A percentile compares a stretch with the other conserved stretches of the same genome.
These are phyloP conservation scores for Diaporthe australafricana DNA, from an alignment of 2,329 filamentous ascomycete species.

Conservation along the genomic window DNA sequence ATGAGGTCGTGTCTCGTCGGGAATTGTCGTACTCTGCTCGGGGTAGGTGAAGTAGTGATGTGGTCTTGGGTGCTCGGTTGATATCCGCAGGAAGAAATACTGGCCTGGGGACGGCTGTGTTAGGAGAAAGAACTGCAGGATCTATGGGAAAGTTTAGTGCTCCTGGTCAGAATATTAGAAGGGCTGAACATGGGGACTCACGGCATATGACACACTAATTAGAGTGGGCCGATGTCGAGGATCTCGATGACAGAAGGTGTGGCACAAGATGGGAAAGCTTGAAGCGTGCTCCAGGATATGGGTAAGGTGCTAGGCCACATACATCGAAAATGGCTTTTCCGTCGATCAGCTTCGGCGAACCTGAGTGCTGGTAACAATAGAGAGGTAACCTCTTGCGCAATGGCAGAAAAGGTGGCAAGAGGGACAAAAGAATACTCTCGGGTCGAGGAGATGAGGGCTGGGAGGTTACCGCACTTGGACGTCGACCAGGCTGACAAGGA, in stretches of 20 bases:
- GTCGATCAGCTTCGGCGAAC: constrained; percentile 17
- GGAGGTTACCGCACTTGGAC: constrained; percentile 8
- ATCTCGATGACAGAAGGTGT: constrained; percentile 37
- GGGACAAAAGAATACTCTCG: constrained; percentile 3
- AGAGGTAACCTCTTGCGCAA: not conserved
- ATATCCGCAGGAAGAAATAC: not conserved
- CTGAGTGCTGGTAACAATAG: not conserved
- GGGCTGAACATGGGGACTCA: constrained; percentile 30
- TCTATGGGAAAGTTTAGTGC: constrained; percentile 22
- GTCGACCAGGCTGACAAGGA: constrained; percentile 8
- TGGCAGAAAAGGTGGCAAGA: not conserved
- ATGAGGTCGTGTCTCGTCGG: constrained; percentile 3
- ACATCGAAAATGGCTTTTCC: constrained; percentile 29
- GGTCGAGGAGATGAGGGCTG: constrained; percentile 11
- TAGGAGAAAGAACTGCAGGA: constrained; percentile 6
- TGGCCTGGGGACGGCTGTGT: constrained; percentile 15
- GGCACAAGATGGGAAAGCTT: constrained; percentile 34
- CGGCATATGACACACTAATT: constrained; percentile 30
- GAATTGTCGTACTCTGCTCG: not conserved
- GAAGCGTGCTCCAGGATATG: constrained; percentile 30
- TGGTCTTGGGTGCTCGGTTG: constrained; percentile 7
- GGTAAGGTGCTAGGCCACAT: constrained; percentile 27
- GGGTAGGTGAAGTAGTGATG: not conserved
- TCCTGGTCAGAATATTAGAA: constrained; percentile 23
- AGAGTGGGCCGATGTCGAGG: constrained; percentile 33